phyloP scores from a whole-genome alignment of 1,284 basidiomycete genomes.

The Ustilago loliicola region DNA sequence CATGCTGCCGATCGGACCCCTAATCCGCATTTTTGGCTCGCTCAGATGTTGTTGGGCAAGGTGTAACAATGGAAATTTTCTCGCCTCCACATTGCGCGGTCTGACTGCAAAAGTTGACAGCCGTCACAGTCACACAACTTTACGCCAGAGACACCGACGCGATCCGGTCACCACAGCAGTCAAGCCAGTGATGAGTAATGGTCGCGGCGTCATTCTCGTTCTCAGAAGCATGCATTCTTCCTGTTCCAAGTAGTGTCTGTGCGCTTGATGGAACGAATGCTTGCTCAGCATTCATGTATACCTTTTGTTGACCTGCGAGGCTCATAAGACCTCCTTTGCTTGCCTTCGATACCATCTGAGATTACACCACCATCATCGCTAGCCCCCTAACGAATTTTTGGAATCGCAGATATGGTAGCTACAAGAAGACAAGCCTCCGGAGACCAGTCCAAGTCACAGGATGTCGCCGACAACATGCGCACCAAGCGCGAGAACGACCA shows the following conservation, averaged over 20 bases:
- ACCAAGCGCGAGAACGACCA: slow-evolving; percentile 17
- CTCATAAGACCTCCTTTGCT: no score
- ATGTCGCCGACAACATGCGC: neutral
- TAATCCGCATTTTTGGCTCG: neutral
- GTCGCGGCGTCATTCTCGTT: slow-evolving; percentile 25
- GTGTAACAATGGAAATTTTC: slow-evolving; percentile 12
- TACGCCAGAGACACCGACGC: slow-evolving; percentile 24
- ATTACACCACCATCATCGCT: neutral
- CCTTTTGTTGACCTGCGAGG: no score
- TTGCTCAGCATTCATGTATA: slow-evolving; percentile 1
- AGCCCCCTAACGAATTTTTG: neutral
- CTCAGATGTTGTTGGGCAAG: neutral
- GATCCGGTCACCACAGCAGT: neutral
- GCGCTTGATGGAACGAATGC: neutral
- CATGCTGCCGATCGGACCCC: neutral
- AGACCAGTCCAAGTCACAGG: slow-evolving; percentile 9
- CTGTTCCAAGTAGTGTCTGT: neutral
- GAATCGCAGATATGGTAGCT: slow-evolving; percentile 26
- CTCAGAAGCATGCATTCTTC: neutral
- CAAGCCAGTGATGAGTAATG: slow-evolving; percentile 36
- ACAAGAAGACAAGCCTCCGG: slow-evolving; percentile 35
- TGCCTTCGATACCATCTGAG: no score
- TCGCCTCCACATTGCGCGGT: slow-evolving; percentile 7
- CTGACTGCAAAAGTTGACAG: neutral
- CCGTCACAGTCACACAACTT: slow-evolving; percentile 1